phyloP scores from a whole-genome alignment of 805 yeast species.

The Yarrowia keelungensis region DNA sequence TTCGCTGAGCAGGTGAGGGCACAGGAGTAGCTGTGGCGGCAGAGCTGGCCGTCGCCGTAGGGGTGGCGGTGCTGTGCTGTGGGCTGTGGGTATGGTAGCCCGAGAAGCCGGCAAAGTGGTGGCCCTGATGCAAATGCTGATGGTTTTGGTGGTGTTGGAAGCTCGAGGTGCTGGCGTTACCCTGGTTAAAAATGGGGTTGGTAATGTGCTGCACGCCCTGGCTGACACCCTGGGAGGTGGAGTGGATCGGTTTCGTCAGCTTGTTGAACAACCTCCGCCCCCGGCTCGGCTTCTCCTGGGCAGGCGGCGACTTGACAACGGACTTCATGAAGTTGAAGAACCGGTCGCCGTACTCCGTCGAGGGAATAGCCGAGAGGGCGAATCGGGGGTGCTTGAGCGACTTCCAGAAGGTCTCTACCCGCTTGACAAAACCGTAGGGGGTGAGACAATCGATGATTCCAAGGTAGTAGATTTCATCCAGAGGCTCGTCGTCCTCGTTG shows the following conservation, averaged over 20 bases:
- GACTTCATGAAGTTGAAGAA: constrained; percentile 63
- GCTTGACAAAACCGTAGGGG: constrained; percentile 61
- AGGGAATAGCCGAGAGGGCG: constrained; percentile 88
- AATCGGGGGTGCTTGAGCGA: constrained; percentile 31
- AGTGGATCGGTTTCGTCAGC: constrained; percentile 24
- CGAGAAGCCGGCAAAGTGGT: constrained; percentile 38
- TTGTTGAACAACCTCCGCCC: constrained; percentile 32
- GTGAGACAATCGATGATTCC: constrained; percentile 96
- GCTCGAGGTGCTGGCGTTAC: constrained; percentile 9
- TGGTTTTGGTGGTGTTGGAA: constrained; percentile 35
- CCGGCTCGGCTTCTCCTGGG: constrained; percentile 9
- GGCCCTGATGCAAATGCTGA: constrained; percentile 35
- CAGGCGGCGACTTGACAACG: constrained; percentile 33
- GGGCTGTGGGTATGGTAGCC: constrained; percentile 33
- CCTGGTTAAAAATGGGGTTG: constrained; percentile 11
- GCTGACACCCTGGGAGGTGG: constrained; percentile 5
- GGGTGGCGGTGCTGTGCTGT: constrained; percentile 29
- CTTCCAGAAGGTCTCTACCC: constrained; percentile 79
- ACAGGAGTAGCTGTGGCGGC: constrained; percentile 3
- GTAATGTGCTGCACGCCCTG: constrained; percentile 33
- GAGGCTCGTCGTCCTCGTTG: constrained; percentile 64
- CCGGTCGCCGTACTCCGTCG: constrained; percentile 86
- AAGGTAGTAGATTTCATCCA: constrained; percentile 77
- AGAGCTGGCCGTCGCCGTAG: neutral
- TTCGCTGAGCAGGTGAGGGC: constrained; percentile 15